Percentiles rank a stretch among this genome's conserved stretches.
Evolutionary conservation across 2,329 filamentous ascomycete genomes (phyloP).

Genomic region (Claviceps sp.): DNA sequence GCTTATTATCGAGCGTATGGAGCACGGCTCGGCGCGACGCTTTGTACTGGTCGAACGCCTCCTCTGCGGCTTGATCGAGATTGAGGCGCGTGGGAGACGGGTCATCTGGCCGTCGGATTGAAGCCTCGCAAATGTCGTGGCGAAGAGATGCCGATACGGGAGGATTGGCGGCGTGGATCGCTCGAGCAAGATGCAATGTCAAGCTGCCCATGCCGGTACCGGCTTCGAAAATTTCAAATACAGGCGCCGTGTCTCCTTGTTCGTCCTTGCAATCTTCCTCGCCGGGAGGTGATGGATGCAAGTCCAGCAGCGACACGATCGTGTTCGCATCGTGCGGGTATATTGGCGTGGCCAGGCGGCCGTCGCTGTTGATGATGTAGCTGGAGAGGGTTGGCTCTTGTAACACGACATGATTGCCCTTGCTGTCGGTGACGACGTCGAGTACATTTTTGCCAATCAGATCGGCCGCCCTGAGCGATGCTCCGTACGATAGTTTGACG

Average conservation of each 20-base stretch:
- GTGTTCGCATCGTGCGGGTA: constrained; percentile 64
- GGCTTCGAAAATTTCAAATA: constrained; percentile 67
- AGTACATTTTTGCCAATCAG: constrained; percentile 51
- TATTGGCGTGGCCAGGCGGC: constrained; percentile 59
- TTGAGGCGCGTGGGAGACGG: constrained; percentile 11
- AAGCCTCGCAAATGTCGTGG: constrained; percentile 14
- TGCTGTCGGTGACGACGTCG: constrained; percentile 43
- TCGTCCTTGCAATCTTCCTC: constrained; percentile 17
- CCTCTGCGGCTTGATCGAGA: constrained; percentile 16
- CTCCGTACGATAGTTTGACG: constrained; percentile 30
- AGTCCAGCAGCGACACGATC: constrained; percentile 64
- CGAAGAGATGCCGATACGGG: constrained; percentile 30
- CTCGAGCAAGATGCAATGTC: constrained; percentile 61
- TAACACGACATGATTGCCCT: constrained; percentile 37
- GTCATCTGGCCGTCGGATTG: constrained; percentile 8
- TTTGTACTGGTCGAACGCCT: constrained; percentile 30
- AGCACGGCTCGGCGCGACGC: constrained; percentile 52
- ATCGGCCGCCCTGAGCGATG: constrained; percentile 33
- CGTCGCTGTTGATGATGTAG: constrained; percentile 53
- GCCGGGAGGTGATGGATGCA: constrained; percentile 41
- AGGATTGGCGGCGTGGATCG: constrained; percentile 61
- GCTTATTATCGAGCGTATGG: constrained; percentile 57
- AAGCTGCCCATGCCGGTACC: constrained; percentile 75
- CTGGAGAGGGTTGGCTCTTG: constrained; percentile 57
- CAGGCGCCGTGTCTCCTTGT: constrained; percentile 22